A percentile compares a stretch with the other conserved stretches of the same genome.
These are phyloP conservation scores for Drechslerella dactyloides DNA, from an alignment of 2,329 filamentous ascomycete species.

Conservation along the genomic window DNA sequence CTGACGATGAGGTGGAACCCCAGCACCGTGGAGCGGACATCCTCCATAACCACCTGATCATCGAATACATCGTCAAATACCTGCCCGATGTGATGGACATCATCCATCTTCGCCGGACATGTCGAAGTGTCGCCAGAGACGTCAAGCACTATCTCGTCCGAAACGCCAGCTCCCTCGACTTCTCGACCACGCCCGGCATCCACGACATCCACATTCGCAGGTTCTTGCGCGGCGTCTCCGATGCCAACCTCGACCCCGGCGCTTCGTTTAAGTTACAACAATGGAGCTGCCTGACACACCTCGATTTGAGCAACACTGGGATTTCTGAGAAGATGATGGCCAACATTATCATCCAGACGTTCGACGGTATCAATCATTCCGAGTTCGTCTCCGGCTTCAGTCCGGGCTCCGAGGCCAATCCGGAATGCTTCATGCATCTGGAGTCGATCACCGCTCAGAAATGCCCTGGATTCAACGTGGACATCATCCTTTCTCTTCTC, in stretches of 20 bases:
- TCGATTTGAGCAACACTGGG: slow-evolving; percentile 38
- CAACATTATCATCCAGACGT: slow-evolving; percentile 44
- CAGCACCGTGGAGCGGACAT: slow-evolving; percentile 32
- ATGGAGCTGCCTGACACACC: slow-evolving; percentile 36
- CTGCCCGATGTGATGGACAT: slow-evolving; percentile 46
- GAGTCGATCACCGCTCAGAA: slow-evolving; percentile 33
- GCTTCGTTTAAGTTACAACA: slow-evolving; percentile 13
- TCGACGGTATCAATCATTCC: slow-evolving; percentile 11
- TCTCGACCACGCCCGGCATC: slow-evolving; percentile 28
- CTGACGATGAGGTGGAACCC: neutral
- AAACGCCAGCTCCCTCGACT: slow-evolving; percentile 26
- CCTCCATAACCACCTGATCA: slow-evolving; percentile 35
- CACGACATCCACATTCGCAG: slow-evolving; percentile 27
- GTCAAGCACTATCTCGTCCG: slow-evolving; percentile 35
- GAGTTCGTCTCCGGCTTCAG: slow-evolving; percentile 7
- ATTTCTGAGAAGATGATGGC: slow-evolving; percentile 27
- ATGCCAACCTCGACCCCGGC: neutral
- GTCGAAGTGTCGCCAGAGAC: slow-evolving; percentile 15
- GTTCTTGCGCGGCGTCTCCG: slow-evolving; percentile 29
- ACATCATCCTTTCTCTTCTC: slow-evolving; percentile 13
- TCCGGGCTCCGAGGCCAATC: slow-evolving; percentile 16
- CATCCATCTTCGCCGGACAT: slow-evolving; percentile 26
- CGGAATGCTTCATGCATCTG: slow-evolving; percentile 35
- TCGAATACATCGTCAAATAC: slow-evolving; percentile 42
- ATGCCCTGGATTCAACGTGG: slow-evolving; percentile 20